These are phyloP conservation scores for Rhododendron ovatum DNA, from an alignment of 148 eudicot genomes.

Conservation along the genomic window DNA sequence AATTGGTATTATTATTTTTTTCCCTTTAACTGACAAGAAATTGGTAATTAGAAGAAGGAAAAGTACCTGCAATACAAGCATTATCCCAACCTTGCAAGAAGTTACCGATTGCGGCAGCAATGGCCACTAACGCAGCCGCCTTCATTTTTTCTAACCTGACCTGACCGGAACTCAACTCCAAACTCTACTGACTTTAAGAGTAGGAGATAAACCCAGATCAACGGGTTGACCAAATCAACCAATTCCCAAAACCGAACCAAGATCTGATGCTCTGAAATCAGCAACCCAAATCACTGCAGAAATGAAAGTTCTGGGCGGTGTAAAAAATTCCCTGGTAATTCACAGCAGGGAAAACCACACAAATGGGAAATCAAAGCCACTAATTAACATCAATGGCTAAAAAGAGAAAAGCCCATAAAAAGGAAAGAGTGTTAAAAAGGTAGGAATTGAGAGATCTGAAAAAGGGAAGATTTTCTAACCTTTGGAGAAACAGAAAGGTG, in stretches of 20 bases:
- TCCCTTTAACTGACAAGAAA: background rate
- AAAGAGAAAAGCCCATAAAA: background rate
- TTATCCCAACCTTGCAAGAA: slow-evolving; percentile 85
- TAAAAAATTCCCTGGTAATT: background rate
- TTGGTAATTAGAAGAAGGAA: background rate
- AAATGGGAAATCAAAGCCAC: background rate
- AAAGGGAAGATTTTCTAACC: background rate
- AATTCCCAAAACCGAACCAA: slow-evolving; percentile 1
- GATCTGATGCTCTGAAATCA: slow-evolving; percentile 5
- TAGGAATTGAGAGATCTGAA: background rate
- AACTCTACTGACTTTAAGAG: background rate
- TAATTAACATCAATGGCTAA: background rate
- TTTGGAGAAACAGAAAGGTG: slow-evolving; percentile 2
- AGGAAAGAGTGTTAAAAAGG: background rate
- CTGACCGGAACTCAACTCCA: background rate
- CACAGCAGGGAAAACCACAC: background rate
- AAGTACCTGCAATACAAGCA: slow-evolving; percentile 72
- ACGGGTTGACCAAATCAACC: background rate
- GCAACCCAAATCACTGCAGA: background rate
- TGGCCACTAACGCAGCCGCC: slow-evolving; percentile 64
- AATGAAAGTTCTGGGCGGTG: background rate
- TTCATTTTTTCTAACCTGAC: slow-evolving; percentile 31
- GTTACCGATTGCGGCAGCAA: slow-evolving; percentile 73
- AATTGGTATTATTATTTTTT: background rate
- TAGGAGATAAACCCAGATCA: background rate